phyloP scores from a whole-genome alignment of 257 asterid species.

The Nicotiana paniculata region DNA sequence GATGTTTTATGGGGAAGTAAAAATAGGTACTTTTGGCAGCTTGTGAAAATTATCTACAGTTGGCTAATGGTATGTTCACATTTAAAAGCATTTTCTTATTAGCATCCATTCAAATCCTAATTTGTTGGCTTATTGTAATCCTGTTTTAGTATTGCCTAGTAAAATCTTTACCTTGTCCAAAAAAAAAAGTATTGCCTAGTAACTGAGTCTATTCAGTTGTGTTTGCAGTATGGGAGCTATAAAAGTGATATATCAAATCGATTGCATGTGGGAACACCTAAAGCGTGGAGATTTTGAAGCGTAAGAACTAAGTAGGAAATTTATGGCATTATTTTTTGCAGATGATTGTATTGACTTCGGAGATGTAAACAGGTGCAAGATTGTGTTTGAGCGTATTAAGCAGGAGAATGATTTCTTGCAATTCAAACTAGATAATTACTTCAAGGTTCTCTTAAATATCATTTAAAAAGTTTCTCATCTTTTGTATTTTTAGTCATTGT shows the following conservation, averaged over 20 bases:
- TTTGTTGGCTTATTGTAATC: neutral
- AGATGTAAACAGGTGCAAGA: neutral
- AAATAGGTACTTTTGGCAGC: neutral
- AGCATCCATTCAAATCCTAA: neutral
- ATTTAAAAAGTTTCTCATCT: neutral
- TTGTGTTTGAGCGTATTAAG: neutral
- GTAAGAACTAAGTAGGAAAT: neutral
- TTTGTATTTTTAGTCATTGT: neutral
- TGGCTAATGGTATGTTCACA: neutral
- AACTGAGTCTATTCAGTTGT: neutral
- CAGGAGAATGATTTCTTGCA: neutral
- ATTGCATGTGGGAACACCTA: neutral
- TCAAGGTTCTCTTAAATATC: neutral
- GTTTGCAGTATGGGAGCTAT: neutral
- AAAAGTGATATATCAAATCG: neutral
- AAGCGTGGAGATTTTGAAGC: neutral
- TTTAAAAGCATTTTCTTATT: neutral
- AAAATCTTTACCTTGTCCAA: neutral
- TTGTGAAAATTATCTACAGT: neutral
- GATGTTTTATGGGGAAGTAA: neutral
- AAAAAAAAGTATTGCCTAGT: neutral
- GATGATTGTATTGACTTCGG: neutral
- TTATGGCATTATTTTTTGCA: neutral
- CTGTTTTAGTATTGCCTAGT: neutral
- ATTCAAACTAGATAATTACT: neutral